Percentiles rank a stretch among this genome's conserved stretches.
Evolutionary conservation across 164 flowering plant genomes (phyloP).

Genomic region (Hamamelis virginiana): DNA sequence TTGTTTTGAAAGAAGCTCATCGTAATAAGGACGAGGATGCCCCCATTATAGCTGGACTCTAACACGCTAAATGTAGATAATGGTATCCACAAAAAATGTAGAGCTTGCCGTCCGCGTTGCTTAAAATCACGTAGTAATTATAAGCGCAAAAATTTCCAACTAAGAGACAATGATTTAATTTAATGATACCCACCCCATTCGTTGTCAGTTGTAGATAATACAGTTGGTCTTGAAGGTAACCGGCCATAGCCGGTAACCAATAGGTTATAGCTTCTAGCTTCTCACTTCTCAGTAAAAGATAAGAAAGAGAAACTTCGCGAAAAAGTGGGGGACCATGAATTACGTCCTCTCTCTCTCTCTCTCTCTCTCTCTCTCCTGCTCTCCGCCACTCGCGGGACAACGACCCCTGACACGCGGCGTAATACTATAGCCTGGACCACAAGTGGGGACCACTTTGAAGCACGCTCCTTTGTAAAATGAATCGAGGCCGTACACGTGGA

Average conservation of each 20-base stretch:
- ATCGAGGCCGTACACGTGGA: slow-evolving; percentile 32
- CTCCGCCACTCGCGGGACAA: slow-evolving; percentile 41
- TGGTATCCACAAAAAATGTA: background rate
- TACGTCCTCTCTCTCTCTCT: slow-evolving; percentile 33
- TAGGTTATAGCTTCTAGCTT: too few species aligned
- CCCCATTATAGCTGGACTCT: too few species aligned
- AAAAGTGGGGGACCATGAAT: slow-evolving; percentile 18
- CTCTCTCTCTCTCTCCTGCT: too few species aligned
- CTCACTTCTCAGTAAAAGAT: too few species aligned
- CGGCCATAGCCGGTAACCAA: slow-evolving; percentile 11
- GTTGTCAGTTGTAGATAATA: background rate
- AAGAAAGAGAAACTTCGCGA: background rate
- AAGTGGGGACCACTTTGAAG: slow-evolving; percentile 17
- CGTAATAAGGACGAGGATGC: too few species aligned
- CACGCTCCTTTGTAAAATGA: slow-evolving; percentile 20
- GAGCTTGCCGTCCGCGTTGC: slow-evolving; percentile 33
- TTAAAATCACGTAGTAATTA: slow-evolving; percentile 9
- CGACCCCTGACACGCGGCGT: slow-evolving; percentile 37
- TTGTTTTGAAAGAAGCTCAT: too few species aligned
- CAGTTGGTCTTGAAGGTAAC: background rate
- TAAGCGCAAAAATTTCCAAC: background rate
- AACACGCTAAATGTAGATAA: too few species aligned
- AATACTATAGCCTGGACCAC: slow-evolving; percentile 32
- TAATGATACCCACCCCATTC: too few species aligned
- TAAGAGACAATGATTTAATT: background rate